A percentile compares a stretch with the other conserved stretches of the same genome.
These are phyloP conservation scores for Phytophthora sp. DNA, from an alignment of 352 stramenopile species.

Conservation along the genomic window DNA sequence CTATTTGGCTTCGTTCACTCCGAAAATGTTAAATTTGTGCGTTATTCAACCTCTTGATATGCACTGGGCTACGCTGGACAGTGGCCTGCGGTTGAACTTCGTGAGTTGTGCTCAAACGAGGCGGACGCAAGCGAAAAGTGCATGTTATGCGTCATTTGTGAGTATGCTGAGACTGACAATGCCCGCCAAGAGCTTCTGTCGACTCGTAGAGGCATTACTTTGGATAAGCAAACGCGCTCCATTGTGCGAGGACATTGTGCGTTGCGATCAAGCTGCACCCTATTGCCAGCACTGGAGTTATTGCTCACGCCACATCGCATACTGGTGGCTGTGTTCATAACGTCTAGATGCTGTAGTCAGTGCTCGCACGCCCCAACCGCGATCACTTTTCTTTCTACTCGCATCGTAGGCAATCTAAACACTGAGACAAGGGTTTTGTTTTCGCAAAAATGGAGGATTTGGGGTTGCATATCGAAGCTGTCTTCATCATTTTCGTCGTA, in stretches of 20 bases:
- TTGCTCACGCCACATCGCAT: constrained; percentile 3
- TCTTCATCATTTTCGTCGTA: constrained; percentile 52
- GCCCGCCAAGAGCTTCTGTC: too few relatives aligned
- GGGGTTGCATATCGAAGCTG: constrained; percentile 38
- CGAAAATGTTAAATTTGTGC: too few relatives aligned
- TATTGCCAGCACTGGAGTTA: constrained; percentile 17
- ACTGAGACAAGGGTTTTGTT: background rate
- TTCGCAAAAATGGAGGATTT: constrained; percentile 25
- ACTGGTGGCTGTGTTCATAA: background rate
- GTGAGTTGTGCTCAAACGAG: too few relatives aligned
- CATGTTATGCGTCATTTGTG: too few relatives aligned
- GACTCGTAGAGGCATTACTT: too few relatives aligned
- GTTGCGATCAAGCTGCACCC: background rate
- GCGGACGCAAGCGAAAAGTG: too few relatives aligned
- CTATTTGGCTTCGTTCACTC: too few relatives aligned
- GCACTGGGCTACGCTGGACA: too few relatives aligned
- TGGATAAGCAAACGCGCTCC: too few relatives aligned
- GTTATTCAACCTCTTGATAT: too few relatives aligned
- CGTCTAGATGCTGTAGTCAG: constrained; percentile 8
- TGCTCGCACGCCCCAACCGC: background rate
- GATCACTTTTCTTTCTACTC: constrained; percentile 14
- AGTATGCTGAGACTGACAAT: too few relatives aligned
- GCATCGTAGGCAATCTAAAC: background rate
- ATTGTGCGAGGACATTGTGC: too few relatives aligned
- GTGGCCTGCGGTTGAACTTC: background rate